Conservation (phyloP, 2,329 filamentous ascomycete species). For the Lasiodiplodia theobromae region DNA sequence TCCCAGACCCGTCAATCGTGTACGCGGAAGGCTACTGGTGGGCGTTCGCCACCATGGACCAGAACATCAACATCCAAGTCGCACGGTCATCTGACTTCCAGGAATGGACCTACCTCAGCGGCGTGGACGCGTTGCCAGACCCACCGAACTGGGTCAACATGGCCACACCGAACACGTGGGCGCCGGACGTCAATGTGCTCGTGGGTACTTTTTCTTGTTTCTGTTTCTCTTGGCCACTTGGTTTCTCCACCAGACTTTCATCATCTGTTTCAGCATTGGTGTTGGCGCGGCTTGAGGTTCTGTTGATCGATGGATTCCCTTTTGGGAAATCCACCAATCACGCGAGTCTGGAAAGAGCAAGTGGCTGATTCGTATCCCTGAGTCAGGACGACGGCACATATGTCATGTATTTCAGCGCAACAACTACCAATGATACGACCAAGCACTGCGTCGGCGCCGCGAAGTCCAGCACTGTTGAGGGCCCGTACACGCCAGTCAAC, state of each 20-base stretch:
- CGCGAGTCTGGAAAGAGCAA: neutral
- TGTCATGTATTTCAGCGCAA: slow-evolving; percentile 68
- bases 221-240: neutral
- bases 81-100: slow-evolving; percentile 28
- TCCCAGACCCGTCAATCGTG: slow-evolving; percentile 24
- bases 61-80: slow-evolving; percentile 26
- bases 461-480: slow-evolving; percentile 55
- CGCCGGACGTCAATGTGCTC: slow-evolving; percentile 39
- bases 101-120: slow-evolving; percentile 25
- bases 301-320: slow-evolving; percentile 1
- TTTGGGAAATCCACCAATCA: neutral
- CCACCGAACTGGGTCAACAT: slow-evolving; percentile 30
- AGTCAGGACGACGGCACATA: slow-evolving; percentile 48
- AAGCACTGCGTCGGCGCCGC: slow-evolving; percentile 67
- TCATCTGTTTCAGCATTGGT: neutral
- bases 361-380: neutral
- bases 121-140: slow-evolving; percentile 28
- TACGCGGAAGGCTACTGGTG: slow-evolving; percentile 23
- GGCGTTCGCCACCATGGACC: slow-evolving; percentile 29
- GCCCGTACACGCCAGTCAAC: slow-evolving; percentile 61
- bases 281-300: neutral
- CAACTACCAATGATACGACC: slow-evolving; percentile 47
- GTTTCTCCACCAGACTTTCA: neutral
- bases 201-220: slow-evolving; percentile 13
- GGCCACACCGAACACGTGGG: slow-evolving; percentile 38